phyloP scores from a whole-genome alignment of 2,329 filamentous ascomycete species.

The Curvularia sp. region DNA sequence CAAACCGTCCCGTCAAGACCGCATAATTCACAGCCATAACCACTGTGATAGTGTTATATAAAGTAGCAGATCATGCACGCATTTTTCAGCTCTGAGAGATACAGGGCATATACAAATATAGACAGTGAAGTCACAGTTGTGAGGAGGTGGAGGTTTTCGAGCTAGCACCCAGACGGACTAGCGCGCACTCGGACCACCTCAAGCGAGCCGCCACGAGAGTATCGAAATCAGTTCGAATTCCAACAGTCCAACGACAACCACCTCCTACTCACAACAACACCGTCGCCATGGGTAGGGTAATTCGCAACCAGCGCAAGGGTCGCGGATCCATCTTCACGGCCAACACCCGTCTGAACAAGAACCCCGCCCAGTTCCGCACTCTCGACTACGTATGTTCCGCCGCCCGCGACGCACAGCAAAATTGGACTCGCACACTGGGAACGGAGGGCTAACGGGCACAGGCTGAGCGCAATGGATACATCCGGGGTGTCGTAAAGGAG shows the following conservation, averaged over 20 bases:
- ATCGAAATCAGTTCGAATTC: not conserved
- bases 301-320: slow-evolving; percentile 75
- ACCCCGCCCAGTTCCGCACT: slow-evolving; percentile 91
- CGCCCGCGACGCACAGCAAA: slow-evolving; percentile 30
- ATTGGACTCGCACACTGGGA: slow-evolving; percentile 15
- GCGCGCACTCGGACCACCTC: too few species aligned
- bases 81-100: too few species aligned
- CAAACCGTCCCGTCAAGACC: too few species aligned
- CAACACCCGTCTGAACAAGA: slow-evolving; percentile 79
- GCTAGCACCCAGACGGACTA: too few species aligned
- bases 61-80: too few species aligned
- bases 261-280: slow-evolving; percentile 41
- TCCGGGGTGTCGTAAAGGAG: slow-evolving; percentile 96
- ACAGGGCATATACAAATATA: too few species aligned
- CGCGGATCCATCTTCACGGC: slow-evolving; percentile 80
- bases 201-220: not conserved
- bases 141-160: too few species aligned
- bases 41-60: too few species aligned
- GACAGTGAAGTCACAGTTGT: too few species aligned
- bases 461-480: slow-evolving; percentile 94
- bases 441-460: slow-evolving; percentile 49
- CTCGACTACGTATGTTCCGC: slow-evolving; percentile 75
- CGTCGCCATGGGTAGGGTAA: slow-evolving; percentile 68
- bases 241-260: slow-evolving; percentile 9
- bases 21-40: too few species aligned